Percentiles rank a stretch among this genome's conserved stretches.
phyloP scores from a whole-genome alignment of 345 rosid genomes.

The Citrus sinensis region DNA sequence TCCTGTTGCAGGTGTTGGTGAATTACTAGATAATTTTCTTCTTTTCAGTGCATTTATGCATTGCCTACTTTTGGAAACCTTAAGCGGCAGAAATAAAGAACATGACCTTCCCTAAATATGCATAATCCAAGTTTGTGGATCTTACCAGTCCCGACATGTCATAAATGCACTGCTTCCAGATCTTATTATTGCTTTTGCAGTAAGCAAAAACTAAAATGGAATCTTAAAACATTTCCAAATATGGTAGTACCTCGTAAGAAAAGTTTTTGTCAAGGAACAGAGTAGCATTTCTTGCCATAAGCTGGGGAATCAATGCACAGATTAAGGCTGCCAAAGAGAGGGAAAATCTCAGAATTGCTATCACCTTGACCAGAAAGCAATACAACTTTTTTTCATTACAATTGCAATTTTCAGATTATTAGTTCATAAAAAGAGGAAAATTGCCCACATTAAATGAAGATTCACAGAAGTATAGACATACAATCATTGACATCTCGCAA shows the following conservation, averaged over 20 bases:
- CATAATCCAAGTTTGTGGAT: not conserved
- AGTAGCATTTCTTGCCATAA: constrained; percentile 76
- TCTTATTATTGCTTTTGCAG: not conserved
- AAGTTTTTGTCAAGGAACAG: constrained; percentile 73
- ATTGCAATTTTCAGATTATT: not conserved
- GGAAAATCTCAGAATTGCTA: constrained; percentile 5
- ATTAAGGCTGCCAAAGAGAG: constrained; percentile 61
- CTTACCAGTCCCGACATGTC: not conserved
- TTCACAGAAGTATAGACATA: constrained; percentile 35
- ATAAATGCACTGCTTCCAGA: not conserved
- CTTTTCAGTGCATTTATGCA: not conserved
- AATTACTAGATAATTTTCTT: not conserved
- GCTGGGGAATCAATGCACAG: constrained; percentile 83
- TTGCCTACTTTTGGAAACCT: not conserved
- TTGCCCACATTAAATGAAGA: constrained; percentile 1
- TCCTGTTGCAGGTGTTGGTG: not conserved
- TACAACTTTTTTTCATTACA: not conserved
- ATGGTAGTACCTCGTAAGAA: constrained; percentile 62
- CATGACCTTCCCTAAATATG: not conserved
- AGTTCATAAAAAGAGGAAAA: not conserved
- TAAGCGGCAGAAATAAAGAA: not conserved
- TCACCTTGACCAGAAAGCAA: not conserved
- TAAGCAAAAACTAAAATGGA: not conserved
- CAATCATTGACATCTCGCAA: constrained; percentile 77
- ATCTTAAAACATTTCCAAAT: constrained; percentile 8